Base-by-base conservation (phyloP, 192 early-diverging fungal genomes). In the Coemansia sp. region DNA sequence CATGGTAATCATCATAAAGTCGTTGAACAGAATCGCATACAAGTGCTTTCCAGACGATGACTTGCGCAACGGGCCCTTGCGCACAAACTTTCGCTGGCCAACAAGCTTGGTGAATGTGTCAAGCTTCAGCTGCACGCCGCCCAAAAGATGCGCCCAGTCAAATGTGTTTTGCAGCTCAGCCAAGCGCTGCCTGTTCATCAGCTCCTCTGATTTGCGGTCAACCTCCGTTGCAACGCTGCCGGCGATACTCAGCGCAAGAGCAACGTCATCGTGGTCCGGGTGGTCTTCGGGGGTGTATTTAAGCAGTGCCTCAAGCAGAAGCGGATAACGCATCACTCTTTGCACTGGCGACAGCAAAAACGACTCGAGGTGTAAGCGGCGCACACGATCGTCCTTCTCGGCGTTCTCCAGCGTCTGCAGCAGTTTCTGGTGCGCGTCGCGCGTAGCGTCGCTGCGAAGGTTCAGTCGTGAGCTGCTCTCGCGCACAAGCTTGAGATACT, bases 1-100 rank as follows among this genome's bases (percentile, higher is more conserved):
- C 57, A 83, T 66, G 37, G 80, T 83, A 55, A 83, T 77, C 75
- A 83, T 77, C 80, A 83, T 77, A 74, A 83, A 83, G 76, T 83
- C 80, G 56, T 83, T 83, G 63, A 83, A 77, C 61, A 83, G 67
- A 40, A 83, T 77, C 19, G 75, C 80, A 48, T 83, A 83, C 53
- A 83, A 63, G 32, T 77, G 80, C 59, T 77, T 77, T 4, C 80
- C 80, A 14, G 80, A 76, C 40, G 80, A 71, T 17, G 80, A 75
- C 67, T 77, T 77, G 67, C 75, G 74, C 69, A 83, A 46, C 57
- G 80, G 80, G 13, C 80, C 80, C 67, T 83, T 77, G 69, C 75
- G 75, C 68, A 83, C 75, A 83, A 77, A 83, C 67, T 72, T 73
- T 43, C 80, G 74, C 69, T 77, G 74, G 5, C 80, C 80, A 17